phyloP scores from a whole-genome alignment of 2,329 filamentous ascomycete species.

The Penicillium italicum region DNA sequence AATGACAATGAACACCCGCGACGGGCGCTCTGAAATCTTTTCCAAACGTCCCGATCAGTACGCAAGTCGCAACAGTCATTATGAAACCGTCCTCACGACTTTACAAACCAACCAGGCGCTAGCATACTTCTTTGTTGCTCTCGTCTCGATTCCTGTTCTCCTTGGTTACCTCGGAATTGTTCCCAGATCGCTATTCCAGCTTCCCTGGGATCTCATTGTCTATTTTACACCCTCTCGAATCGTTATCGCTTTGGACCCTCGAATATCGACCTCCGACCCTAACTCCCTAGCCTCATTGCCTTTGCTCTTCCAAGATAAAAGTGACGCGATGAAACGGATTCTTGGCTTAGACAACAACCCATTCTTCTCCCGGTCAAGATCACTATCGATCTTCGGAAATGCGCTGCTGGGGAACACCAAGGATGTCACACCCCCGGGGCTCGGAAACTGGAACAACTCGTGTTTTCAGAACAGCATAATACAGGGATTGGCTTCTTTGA shows the following conservation, averaged over 20 bases:
- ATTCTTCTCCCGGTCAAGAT: constrained; percentile 54
- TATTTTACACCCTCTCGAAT: constrained; percentile 40
- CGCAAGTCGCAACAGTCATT: constrained; percentile 25
- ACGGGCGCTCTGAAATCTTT: constrained; percentile 31
- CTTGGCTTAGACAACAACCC: constrained; percentile 59
- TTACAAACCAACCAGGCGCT: constrained; percentile 29
- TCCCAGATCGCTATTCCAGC: constrained; percentile 29
- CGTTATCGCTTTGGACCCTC: constrained; percentile 49
- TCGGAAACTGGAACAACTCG: constrained; percentile 91
- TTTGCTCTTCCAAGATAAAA: constrained; percentile 53
- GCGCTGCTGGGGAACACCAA: constrained; percentile 34
- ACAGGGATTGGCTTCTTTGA: constrained; percentile 74
- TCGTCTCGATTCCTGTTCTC: constrained; percentile 29
- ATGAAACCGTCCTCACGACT: constrained; percentile 33
- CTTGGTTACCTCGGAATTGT: constrained; percentile 31
- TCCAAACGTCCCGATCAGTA: constrained; percentile 27
- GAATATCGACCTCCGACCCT: constrained; percentile 43
- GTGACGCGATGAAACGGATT: constrained; percentile 61
- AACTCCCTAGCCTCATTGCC: constrained; percentile 40
- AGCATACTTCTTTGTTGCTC: constrained; percentile 28
- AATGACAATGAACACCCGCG: constrained; percentile 38
- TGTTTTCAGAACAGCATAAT: constrained; percentile 98
- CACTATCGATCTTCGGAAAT: constrained; percentile 53
- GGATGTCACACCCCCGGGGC: constrained; percentile 51
- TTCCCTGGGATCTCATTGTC: constrained; percentile 39